Base-by-base conservation (phyloP, 805 yeast genomes). In the Lachancea kluyveri region DNA sequence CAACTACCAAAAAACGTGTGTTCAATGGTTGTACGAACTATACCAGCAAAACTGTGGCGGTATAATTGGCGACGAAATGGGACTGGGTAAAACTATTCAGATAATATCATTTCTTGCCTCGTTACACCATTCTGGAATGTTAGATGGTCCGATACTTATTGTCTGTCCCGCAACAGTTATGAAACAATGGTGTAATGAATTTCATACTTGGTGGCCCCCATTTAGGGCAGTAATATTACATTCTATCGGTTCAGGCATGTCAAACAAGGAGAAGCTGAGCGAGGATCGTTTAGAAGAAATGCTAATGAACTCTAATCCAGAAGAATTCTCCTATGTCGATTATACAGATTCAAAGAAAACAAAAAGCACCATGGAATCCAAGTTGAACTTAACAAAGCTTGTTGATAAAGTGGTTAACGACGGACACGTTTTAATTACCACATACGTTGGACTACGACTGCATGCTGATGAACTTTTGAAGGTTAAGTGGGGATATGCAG, bases 141-240 rank as follows among this genome's bases (percentile, higher is more conserved):
- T 90, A 2, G 70, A 74, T 19, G 80, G 78, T 22, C 98, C 98
- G 0, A 80, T 83, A 0, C 50, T 92, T 21, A 68, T 92, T 24
- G 96, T 92, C 0, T 94, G 96, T 43, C 98, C 98, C 0, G 97
- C 97, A 0, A 92, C 98, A 0, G 96, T 92, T 0, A 64, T 92
- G 68, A 81, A 77, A 39, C 98, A 92, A 51, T 92, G 98, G 98
- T 90, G 86, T n/a, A 80, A 79, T 40, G 98, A 92, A 57, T 74
- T 92, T 28, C 97, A 90, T 46, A 72, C 79, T 30, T 92, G 98
- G 98, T 92, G 97, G 97, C 96, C 97, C 3, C 86, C 96, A 0
- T 66, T 92, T 17, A 59, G 98, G 39, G 76, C 87, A 4, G 76
- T 84, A 4, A 85, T 92, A 29, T 59, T 92, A 19, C 98, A 92